Conservation (phyloP, 768 basidiomycete species). For the Xanthoconium stramineum region DNA sequence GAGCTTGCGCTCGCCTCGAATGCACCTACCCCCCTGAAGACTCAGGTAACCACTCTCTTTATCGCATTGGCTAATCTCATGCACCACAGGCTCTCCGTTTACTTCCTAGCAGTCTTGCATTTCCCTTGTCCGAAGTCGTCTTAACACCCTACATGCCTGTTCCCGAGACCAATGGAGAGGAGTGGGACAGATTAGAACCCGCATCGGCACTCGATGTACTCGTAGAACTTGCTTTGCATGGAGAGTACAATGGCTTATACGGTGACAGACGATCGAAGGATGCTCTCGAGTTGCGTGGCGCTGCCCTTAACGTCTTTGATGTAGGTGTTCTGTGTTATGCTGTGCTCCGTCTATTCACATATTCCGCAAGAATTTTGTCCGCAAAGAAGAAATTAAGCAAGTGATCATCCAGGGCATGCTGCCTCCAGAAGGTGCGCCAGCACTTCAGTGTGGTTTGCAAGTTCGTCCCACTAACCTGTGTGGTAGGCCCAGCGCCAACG, state of each 20-base stretch:
- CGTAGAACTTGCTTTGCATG: constrained; percentile 79
- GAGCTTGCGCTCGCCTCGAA: constrained; percentile 94
- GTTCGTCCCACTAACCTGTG: not conserved
- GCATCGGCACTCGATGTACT: constrained; percentile 80
- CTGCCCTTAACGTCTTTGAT: constrained; percentile 82
- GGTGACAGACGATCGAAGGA: constrained; percentile 59
- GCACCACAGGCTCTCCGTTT: constrained; percentile 50
- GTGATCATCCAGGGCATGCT: constrained; percentile 74
- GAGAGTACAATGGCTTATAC: constrained; percentile 77
- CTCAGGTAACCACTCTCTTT: constrained; percentile 52
- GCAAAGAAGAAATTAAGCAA: constrained; percentile 65
- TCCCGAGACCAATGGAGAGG: constrained; percentile 83
- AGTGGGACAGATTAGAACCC: constrained; percentile 85
- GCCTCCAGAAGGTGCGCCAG: constrained; percentile 46
- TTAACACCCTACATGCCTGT: constrained; percentile 74
- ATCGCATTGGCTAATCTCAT: constrained; percentile 27
- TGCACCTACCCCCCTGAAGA: constrained; percentile 83
- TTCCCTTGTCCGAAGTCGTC: constrained; percentile 63
- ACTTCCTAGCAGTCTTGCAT: constrained; percentile 52
- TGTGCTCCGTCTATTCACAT: not conserved
- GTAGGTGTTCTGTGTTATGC: constrained; percentile 38
- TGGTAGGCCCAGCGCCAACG: constrained; percentile 29
- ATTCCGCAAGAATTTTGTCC: constrained; percentile 62
- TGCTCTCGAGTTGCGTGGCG: constrained; percentile 69
- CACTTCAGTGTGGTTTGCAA: not conserved